These are phyloP conservation scores for Priceomyces castillae DNA, from an alignment of 805 yeast species.

Conservation along the genomic window DNA sequence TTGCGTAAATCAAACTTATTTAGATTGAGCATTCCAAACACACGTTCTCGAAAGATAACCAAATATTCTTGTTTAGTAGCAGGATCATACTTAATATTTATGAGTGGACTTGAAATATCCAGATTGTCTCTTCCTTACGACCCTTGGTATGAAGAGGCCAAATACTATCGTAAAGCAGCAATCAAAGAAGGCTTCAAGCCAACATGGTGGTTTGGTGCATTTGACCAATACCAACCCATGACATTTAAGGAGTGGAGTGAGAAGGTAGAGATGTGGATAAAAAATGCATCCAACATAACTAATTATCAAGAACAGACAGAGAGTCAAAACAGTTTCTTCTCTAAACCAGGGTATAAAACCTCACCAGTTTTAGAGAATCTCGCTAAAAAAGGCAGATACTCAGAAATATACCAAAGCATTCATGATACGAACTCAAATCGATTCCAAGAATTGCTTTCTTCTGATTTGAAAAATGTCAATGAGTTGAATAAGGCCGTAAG, in stretches of 20 bases:
- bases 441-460: constrained; percentile 18
- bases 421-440: constrained; percentile 21
- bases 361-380: constrained; percentile 12
- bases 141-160: constrained; percentile 75
- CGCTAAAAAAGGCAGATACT: constrained; percentile 22
- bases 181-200: constrained; percentile 46
- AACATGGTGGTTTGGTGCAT: constrained; percentile 68
- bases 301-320: constrained; percentile 5
- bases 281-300: constrained; percentile 12
- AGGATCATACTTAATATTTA: constrained; percentile 51
- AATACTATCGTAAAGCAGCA: constrained; percentile 49
- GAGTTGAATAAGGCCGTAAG: constrained; percentile 39
- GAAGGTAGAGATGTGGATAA: constrained; percentile 20
- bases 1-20: constrained; percentile 13
- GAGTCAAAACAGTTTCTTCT: background rate
- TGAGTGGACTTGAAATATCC: constrained; percentile 54
- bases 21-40: constrained; percentile 11
- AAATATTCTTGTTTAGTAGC: constrained; percentile 14
- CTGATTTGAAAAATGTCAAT: constrained; percentile 28
- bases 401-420: constrained; percentile 29
- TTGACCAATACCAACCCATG: constrained; percentile 54
- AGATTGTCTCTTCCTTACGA: constrained; percentile 50
- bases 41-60: constrained; percentile 10
- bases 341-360: background rate
- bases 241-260: constrained; percentile 32